Conservation (phyloP, 2,329 filamentous ascomycete species). For the Decorospora gaudefroyi region DNA sequence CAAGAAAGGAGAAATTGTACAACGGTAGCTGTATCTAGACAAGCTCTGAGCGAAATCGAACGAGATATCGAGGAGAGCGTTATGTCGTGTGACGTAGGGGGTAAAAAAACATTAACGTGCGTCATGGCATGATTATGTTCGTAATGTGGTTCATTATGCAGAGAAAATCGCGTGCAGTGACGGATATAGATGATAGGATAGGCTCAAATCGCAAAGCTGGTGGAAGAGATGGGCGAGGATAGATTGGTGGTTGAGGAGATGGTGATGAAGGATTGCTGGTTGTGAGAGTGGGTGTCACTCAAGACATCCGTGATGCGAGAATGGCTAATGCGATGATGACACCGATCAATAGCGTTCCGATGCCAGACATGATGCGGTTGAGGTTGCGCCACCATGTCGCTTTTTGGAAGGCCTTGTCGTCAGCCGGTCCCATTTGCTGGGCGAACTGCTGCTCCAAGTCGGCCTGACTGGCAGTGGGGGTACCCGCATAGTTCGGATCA, state of each 20-base stretch:
- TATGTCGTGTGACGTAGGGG: conserved; percentile 25
- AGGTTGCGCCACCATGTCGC: conserved; percentile 68
- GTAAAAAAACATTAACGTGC: conserved; percentile 41
- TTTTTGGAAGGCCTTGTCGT: conserved; percentile 60
- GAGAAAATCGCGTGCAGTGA: conserved; percentile 16
- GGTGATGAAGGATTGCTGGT: conserved; percentile 10
- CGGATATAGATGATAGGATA: conserved; percentile 4
- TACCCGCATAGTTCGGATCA: conserved; percentile 52
- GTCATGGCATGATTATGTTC: conserved; percentile 32
- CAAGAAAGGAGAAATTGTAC: conserved; percentile 29
- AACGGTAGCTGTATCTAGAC: conserved; percentile 19
- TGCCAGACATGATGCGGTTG: conserved; percentile 64
- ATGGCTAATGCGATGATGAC: conserved; percentile 52
- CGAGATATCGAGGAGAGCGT: conserved; percentile 25
- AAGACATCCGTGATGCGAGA: conserved; percentile 43
- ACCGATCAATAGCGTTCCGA: conserved; percentile 61
- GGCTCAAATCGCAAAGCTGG: no score
- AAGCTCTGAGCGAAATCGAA: conserved; percentile 24
- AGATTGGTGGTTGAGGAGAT: conserved; percentile 2
- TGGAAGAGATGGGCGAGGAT: conserved; percentile 8
- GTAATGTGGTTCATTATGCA: conserved; percentile 31
- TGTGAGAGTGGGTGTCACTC: conserved; percentile 13
- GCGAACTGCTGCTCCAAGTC: conserved; percentile 53
- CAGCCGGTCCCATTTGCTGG: conserved; percentile 51
- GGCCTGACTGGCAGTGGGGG: conserved; percentile 43